These are phyloP conservation scores for Cladosporium austrohemisphaericum DNA, from an alignment of 2,329 filamentous ascomycete species.

Conservation along the genomic window DNA sequence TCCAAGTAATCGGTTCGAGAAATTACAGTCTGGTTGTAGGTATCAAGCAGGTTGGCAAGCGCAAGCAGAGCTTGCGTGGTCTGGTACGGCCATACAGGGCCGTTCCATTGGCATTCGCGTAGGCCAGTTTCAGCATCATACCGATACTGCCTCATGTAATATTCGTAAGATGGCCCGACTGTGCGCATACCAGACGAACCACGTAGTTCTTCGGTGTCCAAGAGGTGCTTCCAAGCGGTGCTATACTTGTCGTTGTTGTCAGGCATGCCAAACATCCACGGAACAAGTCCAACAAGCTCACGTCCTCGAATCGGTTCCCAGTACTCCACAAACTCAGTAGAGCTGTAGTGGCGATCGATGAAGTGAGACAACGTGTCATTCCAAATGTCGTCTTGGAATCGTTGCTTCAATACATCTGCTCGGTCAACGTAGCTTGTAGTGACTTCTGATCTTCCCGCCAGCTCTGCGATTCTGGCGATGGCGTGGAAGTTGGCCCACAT, in stretches of 20 bases:
- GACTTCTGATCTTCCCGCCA: conserved; percentile 28
- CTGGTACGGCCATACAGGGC: conserved; percentile 45
- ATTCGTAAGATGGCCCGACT: conserved; percentile 43
- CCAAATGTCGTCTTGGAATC: conserved; percentile 41
- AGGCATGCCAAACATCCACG: conserved; percentile 43
- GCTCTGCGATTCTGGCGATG: conserved; percentile 38
- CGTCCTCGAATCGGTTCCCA: conserved; percentile 42
- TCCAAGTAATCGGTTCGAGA: conserved; percentile 35
- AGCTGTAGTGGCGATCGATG: conserved; percentile 41
- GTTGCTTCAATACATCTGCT: conserved; percentile 36
- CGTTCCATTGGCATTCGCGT: conserved; percentile 46
- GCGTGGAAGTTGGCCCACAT: conserved; percentile 44
- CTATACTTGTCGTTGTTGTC: conserved; percentile 38
- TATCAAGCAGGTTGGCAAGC: conserved; percentile 43
- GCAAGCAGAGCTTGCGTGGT: conserved; percentile 40
- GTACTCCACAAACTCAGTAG: conserved; percentile 39
- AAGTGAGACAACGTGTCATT: conserved; percentile 44
- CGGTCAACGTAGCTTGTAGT: conserved; percentile 20
- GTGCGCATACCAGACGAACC: conserved; percentile 40
- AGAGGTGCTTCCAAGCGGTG: conserved; percentile 37
- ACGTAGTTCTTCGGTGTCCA: conserved; percentile 34
- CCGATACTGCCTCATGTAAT: conserved; percentile 44
- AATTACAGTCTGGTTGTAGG: conserved; percentile 35
- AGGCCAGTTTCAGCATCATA: conserved; percentile 34
- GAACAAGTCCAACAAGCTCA: conserved; percentile 43